A percentile compares a stretch with the other conserved stretches of the same genome.
These are phyloP conservation scores for Rhizopus delemar DNA, from an alignment of 371 early-diverging fungal genomes.

Conservation along the genomic window DNA sequence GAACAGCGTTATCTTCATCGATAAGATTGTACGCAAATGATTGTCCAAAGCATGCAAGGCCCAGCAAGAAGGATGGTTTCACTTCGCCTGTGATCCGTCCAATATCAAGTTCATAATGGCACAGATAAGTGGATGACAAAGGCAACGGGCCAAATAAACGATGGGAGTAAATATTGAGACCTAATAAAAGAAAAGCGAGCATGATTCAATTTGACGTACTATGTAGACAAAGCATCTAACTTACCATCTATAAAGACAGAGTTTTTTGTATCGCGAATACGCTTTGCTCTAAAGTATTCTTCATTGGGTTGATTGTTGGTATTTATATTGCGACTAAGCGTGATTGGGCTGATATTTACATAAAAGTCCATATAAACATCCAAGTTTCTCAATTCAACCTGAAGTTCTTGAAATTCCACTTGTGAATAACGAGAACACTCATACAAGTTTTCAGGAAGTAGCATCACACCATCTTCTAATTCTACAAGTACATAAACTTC, in stretches of 20 bases:
- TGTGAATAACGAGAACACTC: constrained; percentile 60
- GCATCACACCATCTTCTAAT: constrained; percentile 58
- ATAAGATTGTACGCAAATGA: constrained; percentile 69
- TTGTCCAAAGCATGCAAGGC: constrained; percentile 58
- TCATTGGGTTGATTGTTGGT: constrained; percentile 30
- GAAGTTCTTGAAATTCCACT: constrained; percentile 64
- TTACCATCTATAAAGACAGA: constrained; percentile 66
- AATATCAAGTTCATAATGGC: constrained; percentile 72
- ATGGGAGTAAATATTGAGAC: constrained; percentile 65
- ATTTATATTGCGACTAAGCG: constrained; percentile 56
- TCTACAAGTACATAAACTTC: constrained; percentile 64
- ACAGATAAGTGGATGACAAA: constrained; percentile 66
- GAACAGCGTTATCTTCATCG: constrained; percentile 75
- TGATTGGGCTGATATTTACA: constrained; percentile 64
- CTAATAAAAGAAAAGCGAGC: constrained; percentile 21
- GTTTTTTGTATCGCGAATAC: constrained; percentile 46
- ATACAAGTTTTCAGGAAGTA: constrained; percentile 78
- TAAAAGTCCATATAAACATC: constrained; percentile 73
- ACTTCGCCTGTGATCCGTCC: constrained; percentile 74
- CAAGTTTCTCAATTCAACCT: constrained; percentile 67
- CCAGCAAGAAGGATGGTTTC: constrained; percentile 64
- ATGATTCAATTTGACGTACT: background rate
- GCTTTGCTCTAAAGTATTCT: constrained; percentile 37
- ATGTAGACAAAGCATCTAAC: background rate
- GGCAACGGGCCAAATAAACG: constrained; percentile 80